Evolutionary conservation across 805 yeast genomes (phyloP).

Genomic region (Yamadazyma philogaea): DNA sequence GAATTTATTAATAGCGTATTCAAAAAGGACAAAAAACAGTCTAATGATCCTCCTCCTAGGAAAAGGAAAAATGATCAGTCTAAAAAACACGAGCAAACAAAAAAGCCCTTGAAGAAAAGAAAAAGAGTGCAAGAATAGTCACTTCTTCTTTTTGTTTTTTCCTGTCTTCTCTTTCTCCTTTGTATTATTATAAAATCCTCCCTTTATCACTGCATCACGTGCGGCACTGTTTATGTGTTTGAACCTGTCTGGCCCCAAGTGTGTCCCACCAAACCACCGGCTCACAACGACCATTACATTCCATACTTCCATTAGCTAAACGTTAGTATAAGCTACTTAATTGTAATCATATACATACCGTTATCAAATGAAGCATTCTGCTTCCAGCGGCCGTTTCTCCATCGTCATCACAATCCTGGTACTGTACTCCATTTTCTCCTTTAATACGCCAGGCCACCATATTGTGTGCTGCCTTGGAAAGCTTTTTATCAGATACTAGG

Average conservation of each 20-base stretch:
- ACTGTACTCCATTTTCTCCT: slow-evolving; percentile 46
- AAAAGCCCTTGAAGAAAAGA: slow-evolving; percentile 2
- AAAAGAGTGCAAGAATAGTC: slow-evolving; percentile 7
- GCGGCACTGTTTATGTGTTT: slow-evolving; percentile 90
- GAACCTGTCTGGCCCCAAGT: slow-evolving; percentile 89
- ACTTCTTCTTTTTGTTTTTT: slow-evolving; percentile 9
- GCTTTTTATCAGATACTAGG: slow-evolving; percentile 61
- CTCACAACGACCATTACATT: slow-evolving; percentile 83
- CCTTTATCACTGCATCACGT: slow-evolving; percentile 73
- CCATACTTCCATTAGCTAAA: slow-evolving; percentile 68
- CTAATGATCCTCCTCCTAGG: neutral
- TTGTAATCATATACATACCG: slow-evolving; percentile 35
- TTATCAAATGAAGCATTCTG: slow-evolving; percentile 71
- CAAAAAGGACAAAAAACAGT: neutral
- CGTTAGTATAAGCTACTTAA: slow-evolving; percentile 9
- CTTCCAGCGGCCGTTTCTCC: slow-evolving; percentile 98
- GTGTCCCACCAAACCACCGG: slow-evolving; percentile 92
- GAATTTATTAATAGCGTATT: slow-evolving; percentile 6
- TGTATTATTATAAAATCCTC: slow-evolving; percentile 42
- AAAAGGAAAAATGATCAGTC: neutral
- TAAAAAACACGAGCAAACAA: neutral
- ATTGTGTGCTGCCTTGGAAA: slow-evolving; percentile 69
- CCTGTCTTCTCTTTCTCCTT: slow-evolving; percentile 26
- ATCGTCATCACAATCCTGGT: slow-evolving; percentile 92
- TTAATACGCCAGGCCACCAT: slow-evolving; percentile 86